phyloP scores from a whole-genome alignment of 169 alveolate genomes.

The Neospora caninum region DNA sequence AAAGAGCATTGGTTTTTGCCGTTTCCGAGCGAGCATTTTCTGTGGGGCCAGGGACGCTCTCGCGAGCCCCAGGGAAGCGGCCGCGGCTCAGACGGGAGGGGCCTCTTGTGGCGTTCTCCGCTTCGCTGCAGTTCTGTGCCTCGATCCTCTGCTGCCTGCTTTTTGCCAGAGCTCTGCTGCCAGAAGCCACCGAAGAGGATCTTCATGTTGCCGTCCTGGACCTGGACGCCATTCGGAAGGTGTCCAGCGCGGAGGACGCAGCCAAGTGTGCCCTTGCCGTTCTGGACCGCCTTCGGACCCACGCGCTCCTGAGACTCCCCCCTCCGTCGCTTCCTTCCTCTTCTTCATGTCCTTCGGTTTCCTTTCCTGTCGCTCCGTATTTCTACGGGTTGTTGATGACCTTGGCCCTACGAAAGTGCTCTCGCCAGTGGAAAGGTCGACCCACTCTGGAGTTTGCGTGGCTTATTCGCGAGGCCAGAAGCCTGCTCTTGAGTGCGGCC shows the following conservation, averaged over 20 bases:
- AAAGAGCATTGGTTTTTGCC: too few relatives aligned
- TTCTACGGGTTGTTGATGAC: not conserved
- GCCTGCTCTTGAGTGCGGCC: not conserved
- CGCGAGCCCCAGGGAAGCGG: too few relatives aligned
- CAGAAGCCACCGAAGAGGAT: not conserved
- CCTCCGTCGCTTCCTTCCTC: not conserved
- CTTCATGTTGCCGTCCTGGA: not conserved
- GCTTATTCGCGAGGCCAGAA: constrained; percentile 5
- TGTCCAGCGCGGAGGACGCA: not conserved
- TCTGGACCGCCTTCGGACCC: not conserved
- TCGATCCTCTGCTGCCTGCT: not conserved
- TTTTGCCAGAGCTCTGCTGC: constrained; percentile 10
- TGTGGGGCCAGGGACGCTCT: too few relatives aligned
- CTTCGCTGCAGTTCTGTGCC: too few relatives aligned
- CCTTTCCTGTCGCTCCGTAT: not conserved
- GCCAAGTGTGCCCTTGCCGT: not conserved
- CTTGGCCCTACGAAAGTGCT: not conserved
- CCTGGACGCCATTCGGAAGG: not conserved
- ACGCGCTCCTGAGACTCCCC: not conserved
- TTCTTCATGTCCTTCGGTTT: not conserved
- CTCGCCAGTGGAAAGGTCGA: not conserved
- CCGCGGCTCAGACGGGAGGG: too few relatives aligned
- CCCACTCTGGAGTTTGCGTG: not conserved
- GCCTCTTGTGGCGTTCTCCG: too few relatives aligned
- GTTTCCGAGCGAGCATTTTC: too few relatives aligned